Percentiles rank a stretch among this genome's conserved stretches.
Evolutionary conservation across 2,329 filamentous ascomycete genomes (phyloP).

Genomic region (Fusarium floridanum): DNA sequence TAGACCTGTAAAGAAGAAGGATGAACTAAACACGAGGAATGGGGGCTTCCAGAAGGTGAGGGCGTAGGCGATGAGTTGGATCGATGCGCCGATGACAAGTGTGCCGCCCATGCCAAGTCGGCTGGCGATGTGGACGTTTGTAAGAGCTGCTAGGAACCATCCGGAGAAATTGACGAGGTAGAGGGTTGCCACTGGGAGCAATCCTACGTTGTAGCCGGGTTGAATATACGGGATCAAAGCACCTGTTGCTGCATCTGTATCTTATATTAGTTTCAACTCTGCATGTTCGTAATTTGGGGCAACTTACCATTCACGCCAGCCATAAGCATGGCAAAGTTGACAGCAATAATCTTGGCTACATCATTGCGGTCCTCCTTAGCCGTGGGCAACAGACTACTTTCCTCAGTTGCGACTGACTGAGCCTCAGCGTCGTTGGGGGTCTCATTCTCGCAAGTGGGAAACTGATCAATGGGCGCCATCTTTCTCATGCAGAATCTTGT

Average conservation of each 20-base stretch:
- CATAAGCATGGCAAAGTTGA: neutral
- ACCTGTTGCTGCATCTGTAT: slow-evolving; percentile 1
- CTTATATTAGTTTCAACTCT: no score
- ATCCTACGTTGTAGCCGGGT: neutral
- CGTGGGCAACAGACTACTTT: neutral
- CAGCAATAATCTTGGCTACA: neutral
- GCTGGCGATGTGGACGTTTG: slow-evolving; percentile 6
- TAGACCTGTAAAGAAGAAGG: neutral
- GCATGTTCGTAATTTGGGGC: neutral
- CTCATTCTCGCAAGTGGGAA: neutral
- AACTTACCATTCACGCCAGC: slow-evolving; percentile 1
- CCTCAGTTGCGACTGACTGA: neutral
- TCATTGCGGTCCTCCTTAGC: neutral
- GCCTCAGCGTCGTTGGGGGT: neutral
- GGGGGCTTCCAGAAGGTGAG: neutral
- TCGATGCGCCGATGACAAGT: neutral
- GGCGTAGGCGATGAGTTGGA: neutral
- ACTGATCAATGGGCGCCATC: neutral
- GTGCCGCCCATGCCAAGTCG: neutral
- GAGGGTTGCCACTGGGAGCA: neutral
- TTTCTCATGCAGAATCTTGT: neutral
- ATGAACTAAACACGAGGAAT: neutral
- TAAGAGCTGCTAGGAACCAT: slow-evolving; percentile 16
- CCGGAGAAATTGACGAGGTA: slow-evolving; percentile 11
- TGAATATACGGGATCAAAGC: slow-evolving; percentile 13